Conservation (phyloP, 2,329 filamentous ascomycete genomes). For the Coleophoma eucalyptorum region DNA sequence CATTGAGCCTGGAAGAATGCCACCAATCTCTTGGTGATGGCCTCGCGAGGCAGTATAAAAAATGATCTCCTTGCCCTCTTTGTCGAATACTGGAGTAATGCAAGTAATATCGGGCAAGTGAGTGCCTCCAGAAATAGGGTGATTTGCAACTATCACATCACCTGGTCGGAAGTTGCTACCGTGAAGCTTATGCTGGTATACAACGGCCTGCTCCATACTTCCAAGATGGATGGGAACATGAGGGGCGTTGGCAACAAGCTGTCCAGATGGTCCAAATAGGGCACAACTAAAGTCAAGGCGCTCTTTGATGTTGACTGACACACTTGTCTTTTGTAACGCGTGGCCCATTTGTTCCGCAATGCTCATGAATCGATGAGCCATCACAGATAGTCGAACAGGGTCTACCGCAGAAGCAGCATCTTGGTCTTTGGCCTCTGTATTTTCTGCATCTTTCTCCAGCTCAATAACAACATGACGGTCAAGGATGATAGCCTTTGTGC, state of each 20-base stretch:
- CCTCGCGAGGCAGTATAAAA: conserved; percentile 79
- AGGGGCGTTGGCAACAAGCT: conserved; percentile 72
- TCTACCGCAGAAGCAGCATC: conserved; percentile 55
- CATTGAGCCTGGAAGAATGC: conserved; percentile 77
- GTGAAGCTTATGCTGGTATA: conserved; percentile 74
- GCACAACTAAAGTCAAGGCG: conserved; percentile 77
- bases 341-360: conserved; percentile 81
- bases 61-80: conserved; percentile 57
- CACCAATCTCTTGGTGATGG: conserved; percentile 79
- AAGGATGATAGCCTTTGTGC: conserved; percentile 64
- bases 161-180: conserved; percentile 69
- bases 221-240: conserved; percentile 77
- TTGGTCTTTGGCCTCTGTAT: conserved; percentile 26
- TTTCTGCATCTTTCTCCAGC: conserved; percentile 1
- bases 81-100: conserved; percentile 70
- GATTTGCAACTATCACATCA: conserved; percentile 77
- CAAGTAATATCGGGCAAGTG: conserved; percentile 80
- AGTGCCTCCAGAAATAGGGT: conserved; percentile 54
- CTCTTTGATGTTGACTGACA: conserved; percentile 75
- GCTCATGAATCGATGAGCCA: conserved; percentile 77
- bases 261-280: conserved; percentile 70
- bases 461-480: conserved; percentile 86
- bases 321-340: conserved; percentile 71
- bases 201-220: conserved; percentile 59
- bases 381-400: conserved; percentile 71